A percentile compares a stretch with the other conserved stretches of the same genome.
Evolutionary conservation across 2,329 filamentous ascomycete species (phyloP).

Genomic region (Coleophoma cylindrospora): DNA sequence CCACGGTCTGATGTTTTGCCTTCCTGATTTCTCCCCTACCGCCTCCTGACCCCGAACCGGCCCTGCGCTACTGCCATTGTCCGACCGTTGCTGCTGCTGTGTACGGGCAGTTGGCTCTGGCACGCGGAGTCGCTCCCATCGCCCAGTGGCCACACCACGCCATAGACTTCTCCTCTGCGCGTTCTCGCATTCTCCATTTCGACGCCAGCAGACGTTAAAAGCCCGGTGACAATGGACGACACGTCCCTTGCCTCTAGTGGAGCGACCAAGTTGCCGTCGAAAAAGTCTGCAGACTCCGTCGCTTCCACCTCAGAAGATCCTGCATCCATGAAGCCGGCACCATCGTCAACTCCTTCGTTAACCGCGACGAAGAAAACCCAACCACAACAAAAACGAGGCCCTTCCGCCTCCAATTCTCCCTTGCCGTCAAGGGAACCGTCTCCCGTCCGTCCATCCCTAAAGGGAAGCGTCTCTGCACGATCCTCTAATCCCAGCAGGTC

Average conservation of each 20-base stretch:
- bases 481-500: conserved; percentile 40
- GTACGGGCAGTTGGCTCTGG: background rate
- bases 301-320: conserved; percentile 1
- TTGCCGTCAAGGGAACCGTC: conserved; percentile 43
- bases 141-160: background rate
- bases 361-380: conserved; percentile 15
- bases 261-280: background rate
- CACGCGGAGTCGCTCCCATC: background rate
- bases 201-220: background rate
- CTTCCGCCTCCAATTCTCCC: conserved; percentile 37
- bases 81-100: background rate
- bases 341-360: conserved; percentile 17
- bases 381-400: conserved; percentile 14
- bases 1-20: too few relatives aligned
- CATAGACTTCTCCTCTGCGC: conserved; percentile 1
- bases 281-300: background rate
- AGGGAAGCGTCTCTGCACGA: conserved; percentile 16
- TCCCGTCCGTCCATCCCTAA: conserved; percentile 28
- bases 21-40: too few relatives aligned
- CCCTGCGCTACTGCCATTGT: too few relatives aligned
- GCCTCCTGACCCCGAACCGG: too few relatives aligned
- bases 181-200: background rate
- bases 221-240: background rate
- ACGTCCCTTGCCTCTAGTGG: background rate
- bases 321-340: conserved; percentile 4